phyloP scores from a whole-genome alignment of 306 rosid genomes.

The Senna tora region DNA sequence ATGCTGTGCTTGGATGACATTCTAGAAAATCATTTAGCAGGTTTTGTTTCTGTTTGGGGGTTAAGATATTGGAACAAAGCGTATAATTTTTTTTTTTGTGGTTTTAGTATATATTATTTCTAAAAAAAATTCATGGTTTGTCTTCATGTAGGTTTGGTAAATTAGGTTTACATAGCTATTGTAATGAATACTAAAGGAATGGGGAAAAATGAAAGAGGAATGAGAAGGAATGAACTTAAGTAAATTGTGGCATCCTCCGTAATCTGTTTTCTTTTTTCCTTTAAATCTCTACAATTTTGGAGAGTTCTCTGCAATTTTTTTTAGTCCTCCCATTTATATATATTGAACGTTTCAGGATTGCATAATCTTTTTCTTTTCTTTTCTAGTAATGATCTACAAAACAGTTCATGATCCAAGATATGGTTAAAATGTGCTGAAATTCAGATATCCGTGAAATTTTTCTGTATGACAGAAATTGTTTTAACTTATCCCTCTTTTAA shows the following conservation, averaged over 20 bases:
- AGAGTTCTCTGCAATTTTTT: not conserved
- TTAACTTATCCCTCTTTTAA: not conserved
- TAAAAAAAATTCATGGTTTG: not conserved
- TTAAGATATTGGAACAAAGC: not conserved
- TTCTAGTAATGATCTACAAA: not conserved
- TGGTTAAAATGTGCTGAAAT: constrained; percentile 2
- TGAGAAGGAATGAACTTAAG: not conserved
- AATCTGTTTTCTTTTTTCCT: not conserved
- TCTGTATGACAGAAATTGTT: not conserved
- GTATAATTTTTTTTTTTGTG: not conserved
- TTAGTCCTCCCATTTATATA: not conserved
- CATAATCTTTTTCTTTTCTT: not conserved
- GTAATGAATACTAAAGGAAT: not conserved
- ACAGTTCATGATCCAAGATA: not conserved
- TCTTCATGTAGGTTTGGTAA: not conserved
- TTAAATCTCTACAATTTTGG: no score
- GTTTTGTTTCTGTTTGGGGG: not conserved
- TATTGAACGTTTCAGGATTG: not conserved
- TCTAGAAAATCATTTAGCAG: not conserved
- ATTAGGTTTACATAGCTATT: constrained; percentile 3
- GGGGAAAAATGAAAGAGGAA: not conserved
- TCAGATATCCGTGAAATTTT: not conserved
- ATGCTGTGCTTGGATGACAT: not conserved
- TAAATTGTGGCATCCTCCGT: not conserved
- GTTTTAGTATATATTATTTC: not conserved